phyloP scores from a whole-genome alignment of 768 basidiomycete genomes.

The Tricholoma sp. region DNA sequence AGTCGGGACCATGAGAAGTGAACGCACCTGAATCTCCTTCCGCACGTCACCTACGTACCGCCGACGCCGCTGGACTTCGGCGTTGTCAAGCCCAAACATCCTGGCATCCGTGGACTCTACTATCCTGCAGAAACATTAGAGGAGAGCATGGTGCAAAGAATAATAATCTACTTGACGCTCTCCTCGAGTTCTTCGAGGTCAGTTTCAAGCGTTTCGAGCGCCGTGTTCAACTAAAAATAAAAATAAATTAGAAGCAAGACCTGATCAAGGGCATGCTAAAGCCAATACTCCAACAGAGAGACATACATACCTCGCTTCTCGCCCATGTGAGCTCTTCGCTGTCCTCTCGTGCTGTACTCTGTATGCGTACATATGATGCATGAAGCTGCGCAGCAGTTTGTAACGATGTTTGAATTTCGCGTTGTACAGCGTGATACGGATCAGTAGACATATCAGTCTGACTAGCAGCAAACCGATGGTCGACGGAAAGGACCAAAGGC shows the following conservation, averaged over 20 bases:
- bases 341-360: conserved; percentile 64
- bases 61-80: conserved; percentile 70
- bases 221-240: conserved; percentile 58
- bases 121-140: conserved; percentile 44
- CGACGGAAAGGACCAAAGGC: neutral
- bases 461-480: neutral
- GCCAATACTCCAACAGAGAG: neutral
- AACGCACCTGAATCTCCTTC: conserved; percentile 70
- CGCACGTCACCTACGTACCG: conserved; percentile 73
- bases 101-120: conserved; percentile 84
- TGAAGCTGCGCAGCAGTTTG: conserved; percentile 66
- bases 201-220: conserved; percentile 72
- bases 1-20: conserved; percentile 5
- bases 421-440: conserved; percentile 84
- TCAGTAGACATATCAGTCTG: conserved; percentile 54
- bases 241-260: neutral
- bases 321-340: conserved; percentile 82
- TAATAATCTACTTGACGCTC: conserved; percentile 67
- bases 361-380: conserved; percentile 74
- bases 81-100: conserved; percentile 75
- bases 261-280: no score
- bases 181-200: conserved; percentile 94
- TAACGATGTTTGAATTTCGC: conserved; percentile 74
- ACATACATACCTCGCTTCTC: conserved; percentile 59
- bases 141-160: neutral